Percentiles rank a stretch among this genome's conserved stretches.
These are phyloP conservation scores for Tanacetum coccineum DNA, from an alignment of 129 eudicot genomes.

Conservation along the genomic window DNA sequence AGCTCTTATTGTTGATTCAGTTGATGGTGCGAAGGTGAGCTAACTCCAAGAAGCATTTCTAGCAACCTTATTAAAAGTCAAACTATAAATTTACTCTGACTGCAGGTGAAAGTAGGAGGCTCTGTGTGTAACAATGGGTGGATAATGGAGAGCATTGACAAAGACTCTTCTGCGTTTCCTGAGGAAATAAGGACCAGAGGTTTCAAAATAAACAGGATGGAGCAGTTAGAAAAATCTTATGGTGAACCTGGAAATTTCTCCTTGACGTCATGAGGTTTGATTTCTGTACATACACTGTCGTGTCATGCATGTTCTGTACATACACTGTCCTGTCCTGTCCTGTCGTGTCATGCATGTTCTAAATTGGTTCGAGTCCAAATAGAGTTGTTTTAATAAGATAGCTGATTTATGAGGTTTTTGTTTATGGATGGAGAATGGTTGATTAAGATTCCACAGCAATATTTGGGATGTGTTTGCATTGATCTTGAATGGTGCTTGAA, in stretches of 20 bases:
- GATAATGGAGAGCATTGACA: constrained; percentile 68
- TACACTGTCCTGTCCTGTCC: background rate
- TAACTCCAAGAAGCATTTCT: background rate
- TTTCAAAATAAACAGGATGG: constrained; percentile 74
- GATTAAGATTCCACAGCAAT: too few relatives aligned
- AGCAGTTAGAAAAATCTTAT: constrained; percentile 64
- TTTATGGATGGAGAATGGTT: too few relatives aligned
- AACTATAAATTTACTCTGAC: background rate
- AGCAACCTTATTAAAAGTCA: background rate
- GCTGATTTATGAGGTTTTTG: too few relatives aligned
- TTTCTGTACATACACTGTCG: background rate
- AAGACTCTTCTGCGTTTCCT: constrained; percentile 45
- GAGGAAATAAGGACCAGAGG: constrained; percentile 90
- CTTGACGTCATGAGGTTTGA: constrained; percentile 46
- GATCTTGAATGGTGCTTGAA: too few relatives aligned
- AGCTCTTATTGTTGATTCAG: constrained; percentile 59
- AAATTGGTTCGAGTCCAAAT: background rate
- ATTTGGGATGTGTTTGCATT: too few relatives aligned
- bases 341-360: background rate
- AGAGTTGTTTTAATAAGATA: too few relatives aligned
- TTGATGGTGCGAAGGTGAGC: constrained; percentile 76
- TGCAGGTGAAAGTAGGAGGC: constrained; percentile 83
- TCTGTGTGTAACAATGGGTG: constrained; percentile 71
- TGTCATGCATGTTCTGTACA: background rate
- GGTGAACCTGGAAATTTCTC: constrained; percentile 57